Percentiles rank a stretch among this genome's conserved stretches.
Conservation (phyloP, 345 rosid genomes). For the Heritiera littoralis region DNA sequence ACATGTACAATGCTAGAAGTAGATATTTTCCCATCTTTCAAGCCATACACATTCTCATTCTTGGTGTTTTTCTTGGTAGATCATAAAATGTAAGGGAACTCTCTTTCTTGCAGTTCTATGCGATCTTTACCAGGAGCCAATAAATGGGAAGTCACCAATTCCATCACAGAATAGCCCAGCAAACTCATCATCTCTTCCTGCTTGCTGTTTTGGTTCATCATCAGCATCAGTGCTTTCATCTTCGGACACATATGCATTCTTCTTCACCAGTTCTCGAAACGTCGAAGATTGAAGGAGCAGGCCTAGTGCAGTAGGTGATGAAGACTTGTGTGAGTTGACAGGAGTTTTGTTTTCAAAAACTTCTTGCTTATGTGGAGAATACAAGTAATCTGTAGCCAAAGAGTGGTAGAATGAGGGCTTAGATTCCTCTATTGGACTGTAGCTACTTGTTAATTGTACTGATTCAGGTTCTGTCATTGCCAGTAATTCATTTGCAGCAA, state of each 20-base stretch:
- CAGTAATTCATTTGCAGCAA: slow-evolving; percentile 28
- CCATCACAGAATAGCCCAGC: slow-evolving; percentile 40
- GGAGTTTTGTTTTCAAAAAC: slow-evolving; percentile 22
- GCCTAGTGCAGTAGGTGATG: slow-evolving; percentile 53
- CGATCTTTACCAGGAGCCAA: slow-evolving; percentile 34
- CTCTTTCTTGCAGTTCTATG: slow-evolving; percentile 38
- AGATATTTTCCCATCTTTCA: background rate
- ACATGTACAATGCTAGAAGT: background rate
- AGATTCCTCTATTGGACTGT: slow-evolving; percentile 35
- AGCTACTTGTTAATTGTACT: slow-evolving; percentile 17
- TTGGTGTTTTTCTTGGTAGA: background rate
- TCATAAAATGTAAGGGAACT: slow-evolving; percentile 37
- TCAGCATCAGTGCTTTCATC: slow-evolving; percentile 36
- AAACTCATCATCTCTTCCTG: slow-evolving; percentile 41
- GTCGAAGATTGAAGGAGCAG: slow-evolving; percentile 57
- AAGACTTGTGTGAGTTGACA: slow-evolving; percentile 29
- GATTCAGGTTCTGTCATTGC: slow-evolving; percentile 24
- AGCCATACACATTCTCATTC: background rate
- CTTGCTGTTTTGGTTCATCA: slow-evolving; percentile 12
- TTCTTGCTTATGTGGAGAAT: slow-evolving; percentile 28
- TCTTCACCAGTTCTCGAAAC: slow-evolving; percentile 56
- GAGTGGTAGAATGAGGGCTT: slow-evolving; percentile 30
- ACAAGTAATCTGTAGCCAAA: slow-evolving; percentile 29
- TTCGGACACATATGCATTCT: slow-evolving; percentile 38
- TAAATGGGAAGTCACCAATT: slow-evolving; percentile 34